Conservation (phyloP, 2,329 filamentous ascomycete species). For the Colletotrichum endophyticum region DNA sequence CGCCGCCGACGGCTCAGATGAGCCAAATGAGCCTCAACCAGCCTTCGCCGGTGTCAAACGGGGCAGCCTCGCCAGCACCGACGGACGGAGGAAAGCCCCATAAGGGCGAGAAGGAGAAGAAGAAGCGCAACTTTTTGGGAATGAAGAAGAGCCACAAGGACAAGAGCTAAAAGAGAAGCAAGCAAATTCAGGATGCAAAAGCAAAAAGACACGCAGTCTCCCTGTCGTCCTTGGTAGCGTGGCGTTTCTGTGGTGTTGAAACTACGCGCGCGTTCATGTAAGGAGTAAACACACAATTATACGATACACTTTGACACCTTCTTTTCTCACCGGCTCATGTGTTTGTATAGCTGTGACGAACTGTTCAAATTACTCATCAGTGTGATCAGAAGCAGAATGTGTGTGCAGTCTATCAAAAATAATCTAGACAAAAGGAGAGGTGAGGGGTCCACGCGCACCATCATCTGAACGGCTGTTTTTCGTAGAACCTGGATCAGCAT, state of each 20-base stretch:
- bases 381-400: not conserved
- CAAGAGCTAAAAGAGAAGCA: not conserved
- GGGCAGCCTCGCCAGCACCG: constrained; percentile 23
- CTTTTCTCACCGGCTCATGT: not conserved
- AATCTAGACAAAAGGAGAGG: not conserved
- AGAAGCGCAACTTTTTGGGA: constrained; percentile 62
- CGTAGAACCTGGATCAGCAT: not conserved
- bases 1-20: constrained; percentile 61
- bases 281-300: not conserved
- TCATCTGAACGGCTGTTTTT: not conserved
- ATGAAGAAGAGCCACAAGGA: constrained; percentile 57
- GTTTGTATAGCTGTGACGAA: not conserved
- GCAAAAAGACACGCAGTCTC: not conserved
- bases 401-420: not conserved
- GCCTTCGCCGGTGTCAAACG: constrained; percentile 24
- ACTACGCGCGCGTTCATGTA: not conserved
- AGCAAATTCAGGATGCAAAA: not conserved
- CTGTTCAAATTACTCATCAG: not conserved
- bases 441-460: not conserved
- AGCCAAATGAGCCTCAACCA: constrained; percentile 55
- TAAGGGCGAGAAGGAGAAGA: constrained; percentile 68
- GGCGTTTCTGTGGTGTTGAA: constrained; percentile 7
- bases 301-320: not conserved
- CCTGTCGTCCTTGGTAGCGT: not conserved
- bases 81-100: constrained; percentile 45